Evolutionary conservation across 345 rosid genomes (phyloP), one percentile per base, ranked within the genome.

Genomic region (sweet orange (Citrus sinensis)): DNA sequence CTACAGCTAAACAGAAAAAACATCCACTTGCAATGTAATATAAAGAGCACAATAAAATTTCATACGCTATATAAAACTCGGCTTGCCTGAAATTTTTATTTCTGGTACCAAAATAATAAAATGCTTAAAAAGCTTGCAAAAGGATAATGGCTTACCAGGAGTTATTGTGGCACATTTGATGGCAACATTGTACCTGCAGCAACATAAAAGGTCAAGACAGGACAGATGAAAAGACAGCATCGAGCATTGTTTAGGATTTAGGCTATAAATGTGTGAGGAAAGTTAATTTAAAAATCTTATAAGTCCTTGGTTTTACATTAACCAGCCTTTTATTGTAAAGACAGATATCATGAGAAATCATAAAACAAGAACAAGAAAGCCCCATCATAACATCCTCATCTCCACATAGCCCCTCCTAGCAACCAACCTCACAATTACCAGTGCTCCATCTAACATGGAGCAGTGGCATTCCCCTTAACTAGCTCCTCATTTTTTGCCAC

Each of bases 101-200:
- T 55, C 17, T 37, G 49, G 35, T 37, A n/a, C 34, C 32, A 54
- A 29, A 9, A 25, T 76, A 3, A 71, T 24, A 58, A 71, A 42
- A 67, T 40, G 20, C 58, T 54, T 19, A 60, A 25, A 14, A 30
- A 32, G 37, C 71, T 24, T 10, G 30, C 34, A 59, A 70, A 71
- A 34, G 65, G 32, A 67, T 10, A 71, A 79, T 71, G 66, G 80
- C 91, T 75, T 73, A 96, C 99, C 99, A 46, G 99, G 97, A 74
- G 99, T 96, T 71, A 94, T 91, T 49, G 98, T 96, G 64, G 99
- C 99, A 81, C 99, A 96, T 88, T 96, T 96, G 76, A 96, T 86
- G 24, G 98, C 99, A 86, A 92, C 98, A 55, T 96, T 94, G 75
- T 96, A 91, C 93, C 99, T 96, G 87, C 71, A 87, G 27, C 32